These are phyloP conservation scores for Fusarium sarcochroum DNA, from an alignment of 2,329 filamentous ascomycete species.

Conservation along the genomic window DNA sequence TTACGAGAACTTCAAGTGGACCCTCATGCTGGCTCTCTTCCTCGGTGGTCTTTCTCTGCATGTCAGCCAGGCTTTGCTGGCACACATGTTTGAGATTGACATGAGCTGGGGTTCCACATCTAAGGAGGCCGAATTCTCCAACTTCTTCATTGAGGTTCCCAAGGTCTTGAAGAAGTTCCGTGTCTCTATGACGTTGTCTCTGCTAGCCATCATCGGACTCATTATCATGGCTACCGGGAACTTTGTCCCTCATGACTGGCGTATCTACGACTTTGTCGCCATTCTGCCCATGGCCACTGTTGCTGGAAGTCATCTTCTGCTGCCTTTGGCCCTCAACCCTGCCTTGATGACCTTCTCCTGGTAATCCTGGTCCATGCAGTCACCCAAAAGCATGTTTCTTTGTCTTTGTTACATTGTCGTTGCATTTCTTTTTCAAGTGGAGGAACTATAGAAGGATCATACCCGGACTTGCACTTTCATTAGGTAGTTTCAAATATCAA, in stretches of 20 bases:
- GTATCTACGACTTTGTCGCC: constrained; percentile 79
- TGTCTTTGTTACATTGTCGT: constrained; percentile 2
- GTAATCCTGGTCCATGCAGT: constrained; percentile 55
- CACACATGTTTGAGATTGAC: constrained; percentile 88
- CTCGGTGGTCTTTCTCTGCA: constrained; percentile 86
- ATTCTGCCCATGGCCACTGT: constrained; percentile 83
- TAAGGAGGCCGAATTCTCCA: constrained; percentile 85
- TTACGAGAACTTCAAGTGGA: constrained; percentile 80
- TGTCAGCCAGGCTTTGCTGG: constrained; percentile 82
- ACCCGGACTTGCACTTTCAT: constrained; percentile 25
- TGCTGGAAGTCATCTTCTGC: constrained; percentile 76
- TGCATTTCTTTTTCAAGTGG: neutral
- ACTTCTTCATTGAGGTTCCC: constrained; percentile 88
- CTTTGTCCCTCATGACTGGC: constrained; percentile 76
- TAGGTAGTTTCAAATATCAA: neutral
- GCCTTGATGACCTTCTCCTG: constrained; percentile 85
- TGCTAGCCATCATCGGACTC: constrained; percentile 72
- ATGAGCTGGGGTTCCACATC: constrained; percentile 89
- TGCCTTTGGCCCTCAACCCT: constrained; percentile 83
- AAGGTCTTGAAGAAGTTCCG: constrained; percentile 86
- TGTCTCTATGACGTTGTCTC: constrained; percentile 75
- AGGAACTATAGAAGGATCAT: constrained; percentile 26
- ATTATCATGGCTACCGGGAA: constrained; percentile 73
- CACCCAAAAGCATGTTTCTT: constrained; percentile 17
- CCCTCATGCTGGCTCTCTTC: constrained; percentile 81